These are phyloP conservation scores for Fusarium siculi DNA, from an alignment of 2,329 filamentous ascomycete species.

Conservation along the genomic window DNA sequence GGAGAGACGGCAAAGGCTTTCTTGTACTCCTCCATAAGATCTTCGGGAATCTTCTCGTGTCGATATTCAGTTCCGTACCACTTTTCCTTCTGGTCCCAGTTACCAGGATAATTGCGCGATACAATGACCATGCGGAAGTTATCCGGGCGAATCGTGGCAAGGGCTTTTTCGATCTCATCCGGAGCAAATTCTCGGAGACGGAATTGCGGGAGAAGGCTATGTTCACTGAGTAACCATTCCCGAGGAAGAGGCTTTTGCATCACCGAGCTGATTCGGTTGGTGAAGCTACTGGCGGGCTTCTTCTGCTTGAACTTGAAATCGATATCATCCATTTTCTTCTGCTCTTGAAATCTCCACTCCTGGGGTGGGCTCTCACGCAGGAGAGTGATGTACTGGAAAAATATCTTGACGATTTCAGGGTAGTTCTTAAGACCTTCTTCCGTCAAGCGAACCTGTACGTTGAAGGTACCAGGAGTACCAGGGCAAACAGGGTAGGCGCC, in stretches of 20 bases:
- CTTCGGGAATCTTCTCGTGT: slow-evolving; percentile 79
- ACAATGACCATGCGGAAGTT: slow-evolving; percentile 89
- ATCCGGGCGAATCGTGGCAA: slow-evolving; percentile 82
- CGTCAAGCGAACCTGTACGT: slow-evolving; percentile 81
- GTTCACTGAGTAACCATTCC: slow-evolving; percentile 87
- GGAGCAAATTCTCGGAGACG: slow-evolving; percentile 85
- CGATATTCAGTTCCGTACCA: slow-evolving; percentile 99
- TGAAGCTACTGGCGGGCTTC: slow-evolving; percentile 87
- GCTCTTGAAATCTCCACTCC: slow-evolving; percentile 94
- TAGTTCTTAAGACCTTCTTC: slow-evolving; percentile 85
- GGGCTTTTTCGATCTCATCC: slow-evolving; percentile 76
- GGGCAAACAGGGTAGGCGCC: slow-evolving; percentile 81
- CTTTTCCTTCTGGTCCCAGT: no score
- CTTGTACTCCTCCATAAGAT: slow-evolving; percentile 78
- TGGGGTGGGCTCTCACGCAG: slow-evolving; percentile 83
- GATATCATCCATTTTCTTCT: slow-evolving; percentile 89
- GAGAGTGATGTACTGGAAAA: slow-evolving; percentile 93
- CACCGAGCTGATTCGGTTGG: slow-evolving; percentile 81
- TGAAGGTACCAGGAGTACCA: slow-evolving; percentile 80
- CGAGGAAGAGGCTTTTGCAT: slow-evolving; percentile 93
- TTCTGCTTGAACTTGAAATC: slow-evolving; percentile 97
- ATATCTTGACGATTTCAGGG: slow-evolving; percentile 80
- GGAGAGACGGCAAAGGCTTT: slow-evolving; percentile 68
- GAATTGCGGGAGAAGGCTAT: no score
- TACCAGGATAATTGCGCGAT: slow-evolving; percentile 85